Conservation (phyloP, 192 early-diverging fungal species). For the Backusella liffmaniae region DNA sequence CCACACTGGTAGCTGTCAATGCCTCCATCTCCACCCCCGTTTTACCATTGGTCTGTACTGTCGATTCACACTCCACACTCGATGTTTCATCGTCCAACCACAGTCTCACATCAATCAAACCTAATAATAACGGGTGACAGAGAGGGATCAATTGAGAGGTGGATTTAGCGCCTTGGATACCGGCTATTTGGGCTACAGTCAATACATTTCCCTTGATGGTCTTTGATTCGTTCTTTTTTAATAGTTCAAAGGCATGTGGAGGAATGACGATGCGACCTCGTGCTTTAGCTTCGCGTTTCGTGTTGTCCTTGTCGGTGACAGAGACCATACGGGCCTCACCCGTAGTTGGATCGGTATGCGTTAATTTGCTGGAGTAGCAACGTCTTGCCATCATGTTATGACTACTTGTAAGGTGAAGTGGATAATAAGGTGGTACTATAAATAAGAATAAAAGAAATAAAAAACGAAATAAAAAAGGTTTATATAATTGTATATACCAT, state of each 20-base stretch:
- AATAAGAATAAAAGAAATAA: neutral
- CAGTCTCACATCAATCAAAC: slow-evolving; percentile 70
- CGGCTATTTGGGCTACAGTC: slow-evolving; percentile 84
- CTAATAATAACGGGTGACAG: slow-evolving; percentile 79
- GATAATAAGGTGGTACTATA: neutral
- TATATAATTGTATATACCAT: neutral
- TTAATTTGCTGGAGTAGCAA: slow-evolving; percentile 40
- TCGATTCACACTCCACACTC: slow-evolving; percentile 64
- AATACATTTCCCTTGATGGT: slow-evolving; percentile 85
- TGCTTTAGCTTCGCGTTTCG: slow-evolving; percentile 74
- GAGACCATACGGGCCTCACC: slow-evolving; percentile 90
- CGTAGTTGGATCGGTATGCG: slow-evolving; percentile 71
- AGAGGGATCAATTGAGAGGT: slow-evolving; percentile 83
- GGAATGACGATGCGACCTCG: slow-evolving; percentile 67
- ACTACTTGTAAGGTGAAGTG: neutral
- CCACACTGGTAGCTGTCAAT: slow-evolving; percentile 74
- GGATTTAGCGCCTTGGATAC: slow-evolving; percentile 88
- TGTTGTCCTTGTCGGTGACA: slow-evolving; percentile 67
- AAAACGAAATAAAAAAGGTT: neutral
- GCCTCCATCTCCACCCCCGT: slow-evolving; percentile 95
- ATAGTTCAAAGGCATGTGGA: slow-evolving; percentile 61
- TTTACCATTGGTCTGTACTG: slow-evolving; percentile 72
- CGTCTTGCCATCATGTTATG: neutral
- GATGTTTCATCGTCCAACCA: slow-evolving; percentile 38
- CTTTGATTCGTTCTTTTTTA: slow-evolving; percentile 52